Evolutionary conservation across 768 basidiomycete genomes (phyloP).

Genomic region (Pleurotus djamor): DNA sequence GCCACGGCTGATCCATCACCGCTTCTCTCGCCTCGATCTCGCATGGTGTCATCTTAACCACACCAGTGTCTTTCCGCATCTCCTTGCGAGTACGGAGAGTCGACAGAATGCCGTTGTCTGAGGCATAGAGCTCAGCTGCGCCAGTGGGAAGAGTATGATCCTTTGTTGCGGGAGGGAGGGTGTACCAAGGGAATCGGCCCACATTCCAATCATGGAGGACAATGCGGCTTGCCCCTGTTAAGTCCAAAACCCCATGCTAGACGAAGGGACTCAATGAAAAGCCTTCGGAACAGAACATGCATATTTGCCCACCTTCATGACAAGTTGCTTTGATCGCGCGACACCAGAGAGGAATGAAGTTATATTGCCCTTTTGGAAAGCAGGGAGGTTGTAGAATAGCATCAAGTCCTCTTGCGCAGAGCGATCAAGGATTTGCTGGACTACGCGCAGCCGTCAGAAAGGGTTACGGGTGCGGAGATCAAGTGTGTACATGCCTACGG

Average conservation of each 20-base stretch:
- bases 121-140: conserved; percentile 31
- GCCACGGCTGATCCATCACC: conserved; percentile 39
- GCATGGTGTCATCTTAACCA: conserved; percentile 50
- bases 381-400: conserved; percentile 84
- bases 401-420: conserved; percentile 82
- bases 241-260: conserved; percentile 72
- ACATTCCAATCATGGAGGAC: conserved; percentile 85
- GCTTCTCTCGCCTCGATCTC: conserved; percentile 35
- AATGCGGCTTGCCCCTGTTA: conserved; percentile 71
- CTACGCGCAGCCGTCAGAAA: conserved; percentile 31
- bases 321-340: conserved; percentile 69
- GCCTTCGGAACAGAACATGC: conserved; percentile 2
- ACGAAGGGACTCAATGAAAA: conserved; percentile 11
- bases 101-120: conserved; percentile 50
- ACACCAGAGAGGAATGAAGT: conserved; percentile 75
- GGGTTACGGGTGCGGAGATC: conserved; percentile 6
- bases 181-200: conserved; percentile 73
- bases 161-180: conserved; percentile 41
- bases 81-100: conserved; percentile 58
- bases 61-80: conserved; percentile 55
- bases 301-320: conserved; percentile 63
- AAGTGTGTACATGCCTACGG: conserved; percentile 50
- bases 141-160: conserved; percentile 10
- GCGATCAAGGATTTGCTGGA: conserved; percentile 64
- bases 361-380: conserved; percentile 66